These are phyloP conservation scores for Globisporangium cederbergense DNA, from an alignment of 352 stramenopile species.

Conservation along the genomic window DNA sequence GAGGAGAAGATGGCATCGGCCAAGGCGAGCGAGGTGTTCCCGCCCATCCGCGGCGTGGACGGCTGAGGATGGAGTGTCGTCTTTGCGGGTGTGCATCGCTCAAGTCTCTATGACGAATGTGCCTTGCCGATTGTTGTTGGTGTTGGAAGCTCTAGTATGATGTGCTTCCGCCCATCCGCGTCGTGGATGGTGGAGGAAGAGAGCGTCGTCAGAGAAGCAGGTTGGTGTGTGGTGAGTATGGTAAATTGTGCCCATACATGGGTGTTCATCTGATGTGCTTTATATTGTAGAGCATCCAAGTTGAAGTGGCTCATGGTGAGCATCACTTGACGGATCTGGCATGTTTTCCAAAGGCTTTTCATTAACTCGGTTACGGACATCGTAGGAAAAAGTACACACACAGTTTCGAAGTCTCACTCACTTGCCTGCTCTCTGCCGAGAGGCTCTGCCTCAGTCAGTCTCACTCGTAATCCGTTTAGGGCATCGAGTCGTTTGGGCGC, in stretches of 20 bases:
- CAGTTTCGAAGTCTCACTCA: background rate
- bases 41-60: background rate
- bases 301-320: background rate
- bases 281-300: background rate
- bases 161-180: slow-evolving; percentile 35
- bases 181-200: slow-evolving; percentile 30
- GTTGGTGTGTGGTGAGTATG: background rate
- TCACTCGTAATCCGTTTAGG: slow-evolving; percentile 2
- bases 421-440: background rate
- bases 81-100: too few species aligned
- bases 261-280: background rate
- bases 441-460: background rate
- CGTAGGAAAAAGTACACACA: slow-evolving; percentile 2
- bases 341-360: background rate
- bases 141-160: slow-evolving; percentile 8
- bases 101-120: too few species aligned
- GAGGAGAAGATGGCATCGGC: slow-evolving; percentile 47
- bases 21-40: slow-evolving; percentile 11
- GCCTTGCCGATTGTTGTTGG: background rate
- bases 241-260: background rate
- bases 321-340: background rate
- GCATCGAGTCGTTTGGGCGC: slow-evolving; percentile 46
- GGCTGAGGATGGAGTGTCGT: background rate
- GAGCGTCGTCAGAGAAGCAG: background rate
- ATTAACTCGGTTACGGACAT: slow-evolving; percentile 4